Percentiles rank a stretch among this genome's conserved stretches.
Evolutionary conservation across 1,284 basidiomycete species (phyloP).

Genomic region (Retiboletus fuscus): DNA sequence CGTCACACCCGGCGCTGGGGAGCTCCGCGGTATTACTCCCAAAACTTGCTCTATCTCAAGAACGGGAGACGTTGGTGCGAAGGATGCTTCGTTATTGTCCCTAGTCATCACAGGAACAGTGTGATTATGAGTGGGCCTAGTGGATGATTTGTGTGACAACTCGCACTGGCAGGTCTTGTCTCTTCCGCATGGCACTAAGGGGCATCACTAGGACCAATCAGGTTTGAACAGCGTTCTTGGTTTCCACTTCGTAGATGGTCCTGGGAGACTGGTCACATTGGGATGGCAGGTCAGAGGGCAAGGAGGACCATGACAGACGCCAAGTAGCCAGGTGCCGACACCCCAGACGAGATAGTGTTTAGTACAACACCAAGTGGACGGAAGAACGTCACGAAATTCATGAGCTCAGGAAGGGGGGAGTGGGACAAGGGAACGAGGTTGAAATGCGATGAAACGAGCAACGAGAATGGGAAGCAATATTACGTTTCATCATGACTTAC

Average conservation of each 20-base stretch:
- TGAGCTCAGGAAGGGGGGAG: constrained; percentile 87
- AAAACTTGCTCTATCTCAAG: neutral
- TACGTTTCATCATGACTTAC: constrained; percentile 54
- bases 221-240: constrained; percentile 59
- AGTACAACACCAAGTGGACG: constrained; percentile 79
- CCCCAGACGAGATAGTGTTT: constrained; percentile 83
- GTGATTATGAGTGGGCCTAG: neutral
- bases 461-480: neutral
- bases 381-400: constrained; percentile 82
- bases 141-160: neutral
- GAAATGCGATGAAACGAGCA: neutral
- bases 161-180: neutral
- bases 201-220: constrained; percentile 63
- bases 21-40: neutral
- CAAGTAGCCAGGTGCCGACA: constrained; percentile 37
- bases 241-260: constrained; percentile 27
- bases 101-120: constrained; percentile 8
- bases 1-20: neutral
- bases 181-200: constrained; percentile 34
- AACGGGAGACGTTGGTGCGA: neutral
- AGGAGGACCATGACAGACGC: constrained; percentile 35
- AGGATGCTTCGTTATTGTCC: neutral
- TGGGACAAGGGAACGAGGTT: constrained; percentile 88
- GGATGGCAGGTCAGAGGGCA: constrained; percentile 36
- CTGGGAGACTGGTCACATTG: constrained; percentile 25